Percentiles rank a stretch among this genome's conserved stretches.
Conservation (phyloP, 257 asterid species). For the Gentiana dahurica region DNA sequence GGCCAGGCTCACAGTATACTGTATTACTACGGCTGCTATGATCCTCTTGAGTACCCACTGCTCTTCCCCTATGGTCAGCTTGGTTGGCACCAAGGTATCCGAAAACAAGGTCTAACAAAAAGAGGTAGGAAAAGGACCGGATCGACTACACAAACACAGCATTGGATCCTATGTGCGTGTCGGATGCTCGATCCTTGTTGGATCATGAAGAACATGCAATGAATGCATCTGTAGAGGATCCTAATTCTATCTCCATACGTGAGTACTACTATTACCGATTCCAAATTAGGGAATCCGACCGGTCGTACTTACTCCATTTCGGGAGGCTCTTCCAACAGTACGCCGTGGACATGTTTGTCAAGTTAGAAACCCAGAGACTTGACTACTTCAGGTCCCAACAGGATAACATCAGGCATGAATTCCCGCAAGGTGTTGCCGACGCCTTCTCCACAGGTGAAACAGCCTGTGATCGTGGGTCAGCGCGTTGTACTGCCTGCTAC, state of each 20-base stretch:
- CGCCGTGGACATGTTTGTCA: not conserved
- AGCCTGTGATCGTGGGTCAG: not conserved
- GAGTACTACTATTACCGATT: not conserved
- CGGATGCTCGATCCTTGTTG: too few species aligned
- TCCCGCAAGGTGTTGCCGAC: not conserved
- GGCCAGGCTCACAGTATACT: too few species aligned
- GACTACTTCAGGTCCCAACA: not conserved
- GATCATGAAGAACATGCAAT: too few species aligned
- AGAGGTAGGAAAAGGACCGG: too few species aligned
- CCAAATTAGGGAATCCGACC: not conserved
- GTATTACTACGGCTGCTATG: too few species aligned
- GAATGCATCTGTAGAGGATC: too few species aligned
- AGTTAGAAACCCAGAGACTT: too few species aligned
- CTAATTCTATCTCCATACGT: not conserved
- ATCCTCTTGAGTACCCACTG: too few species aligned
- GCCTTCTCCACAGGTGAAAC: not conserved
- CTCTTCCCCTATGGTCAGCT: too few species aligned
- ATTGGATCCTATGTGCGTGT: too few species aligned
- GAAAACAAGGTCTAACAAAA: not conserved
- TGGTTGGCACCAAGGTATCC: too few species aligned
- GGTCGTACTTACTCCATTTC: not conserved
- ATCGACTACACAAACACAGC: too few species aligned
- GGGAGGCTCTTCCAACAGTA: not conserved
- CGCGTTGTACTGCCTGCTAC: not conserved
- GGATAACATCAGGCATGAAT: not conserved